A percentile compares a stretch with the other conserved stretches of the same genome.
These are phyloP conservation scores for Crucihimalaya himalaica DNA, from an alignment of 345 rosid species.

Conservation along the genomic window DNA sequence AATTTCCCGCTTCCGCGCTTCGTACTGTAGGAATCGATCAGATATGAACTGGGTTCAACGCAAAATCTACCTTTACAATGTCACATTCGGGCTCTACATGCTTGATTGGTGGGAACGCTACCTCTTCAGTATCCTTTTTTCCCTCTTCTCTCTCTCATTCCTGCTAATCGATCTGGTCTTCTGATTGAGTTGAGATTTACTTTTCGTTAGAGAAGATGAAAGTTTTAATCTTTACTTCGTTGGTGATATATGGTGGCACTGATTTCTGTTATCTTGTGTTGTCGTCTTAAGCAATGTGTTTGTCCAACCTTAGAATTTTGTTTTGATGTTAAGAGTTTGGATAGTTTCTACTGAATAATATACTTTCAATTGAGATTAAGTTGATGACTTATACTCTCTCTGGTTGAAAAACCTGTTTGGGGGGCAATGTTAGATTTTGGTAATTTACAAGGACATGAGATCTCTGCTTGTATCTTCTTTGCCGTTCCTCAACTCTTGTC, in stretches of 20 bases:
- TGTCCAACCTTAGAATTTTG: background rate
- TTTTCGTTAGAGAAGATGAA: conserved; percentile 13
- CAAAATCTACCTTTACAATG: conserved; percentile 94
- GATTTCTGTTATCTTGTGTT: conserved; percentile 1
- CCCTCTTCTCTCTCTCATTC: background rate
- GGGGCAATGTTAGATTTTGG: background rate
- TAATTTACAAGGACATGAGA: background rate
- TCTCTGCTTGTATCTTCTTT: conserved; percentile 20
- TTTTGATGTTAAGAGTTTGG: background rate
- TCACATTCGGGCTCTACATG: conserved; percentile 96
- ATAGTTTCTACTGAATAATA: background rate
- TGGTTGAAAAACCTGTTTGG: background rate
- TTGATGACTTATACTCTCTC: background rate
- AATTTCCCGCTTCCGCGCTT: background rate
- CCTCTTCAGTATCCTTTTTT: conserved; percentile 88
- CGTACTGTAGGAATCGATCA: conserved; percentile 26
- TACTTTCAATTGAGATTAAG: background rate
- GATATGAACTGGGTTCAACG: conserved; percentile 95
- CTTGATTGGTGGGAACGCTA: conserved; percentile 99
- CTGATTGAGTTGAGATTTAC: conserved; percentile 15
- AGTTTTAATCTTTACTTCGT: conserved; percentile 17
- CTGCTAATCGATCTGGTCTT: conserved; percentile 6
- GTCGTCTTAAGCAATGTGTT: background rate
- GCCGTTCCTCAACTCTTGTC: conserved; percentile 48
- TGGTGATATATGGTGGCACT: conserved; percentile 14